Evolutionary conservation across 331 rosid genomes (phyloP).

Genomic region (Spiraea crenata): DNA sequence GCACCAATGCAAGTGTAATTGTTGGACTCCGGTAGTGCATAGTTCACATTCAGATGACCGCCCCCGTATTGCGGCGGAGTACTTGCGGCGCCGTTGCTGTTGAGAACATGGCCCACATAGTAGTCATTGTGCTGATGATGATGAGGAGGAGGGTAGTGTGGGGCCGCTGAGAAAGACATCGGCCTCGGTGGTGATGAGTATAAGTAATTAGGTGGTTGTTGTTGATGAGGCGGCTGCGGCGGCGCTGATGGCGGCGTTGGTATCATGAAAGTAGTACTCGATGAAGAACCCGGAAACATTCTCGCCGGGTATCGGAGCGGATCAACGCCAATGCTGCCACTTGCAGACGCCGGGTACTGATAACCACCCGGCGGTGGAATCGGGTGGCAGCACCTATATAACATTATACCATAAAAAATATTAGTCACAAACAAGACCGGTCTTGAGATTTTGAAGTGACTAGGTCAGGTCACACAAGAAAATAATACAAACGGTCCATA

Average conservation of each 20-base stretch:
- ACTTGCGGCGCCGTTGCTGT: neutral
- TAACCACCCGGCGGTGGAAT: constrained; percentile 47
- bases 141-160: constrained; percentile 43
- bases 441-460: too few species aligned
- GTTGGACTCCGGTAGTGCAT: constrained; percentile 19
- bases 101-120: constrained; percentile 74
- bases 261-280: constrained; percentile 34
- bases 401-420: neutral
- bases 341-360: constrained; percentile 32
- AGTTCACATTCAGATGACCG: constrained; percentile 31
- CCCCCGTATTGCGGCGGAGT: constrained; percentile 28
- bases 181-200: constrained; percentile 58
- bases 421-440: neutral
- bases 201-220: constrained; percentile 13
- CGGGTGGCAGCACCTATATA: constrained; percentile 72
- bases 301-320: constrained; percentile 69
- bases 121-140: constrained; percentile 51
- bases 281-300: constrained; percentile 64
- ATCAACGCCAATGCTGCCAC: constrained; percentile 44
- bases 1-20: constrained; percentile 87
- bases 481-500: too few species aligned
- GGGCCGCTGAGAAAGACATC: constrained; percentile 30
- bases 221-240: neutral
- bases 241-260: constrained; percentile 36
- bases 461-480: too few species aligned